Evolutionary conservation across 164 flowering plant genomes (phyloP).

Genomic region (Cinnamomum chago): DNA sequence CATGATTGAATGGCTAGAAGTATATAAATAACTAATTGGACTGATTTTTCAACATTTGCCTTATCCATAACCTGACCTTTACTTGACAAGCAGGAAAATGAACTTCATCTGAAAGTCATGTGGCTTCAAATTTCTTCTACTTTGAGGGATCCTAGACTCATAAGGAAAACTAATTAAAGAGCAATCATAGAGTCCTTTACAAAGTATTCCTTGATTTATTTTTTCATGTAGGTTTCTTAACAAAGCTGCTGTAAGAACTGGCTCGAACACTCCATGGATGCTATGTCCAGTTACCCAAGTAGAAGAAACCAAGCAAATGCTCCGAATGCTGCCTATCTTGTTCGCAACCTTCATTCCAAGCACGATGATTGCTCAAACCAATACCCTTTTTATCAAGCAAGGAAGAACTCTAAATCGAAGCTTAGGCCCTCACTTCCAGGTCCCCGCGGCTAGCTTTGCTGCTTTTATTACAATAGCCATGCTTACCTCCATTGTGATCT

Average conservation of each 20-base stretch:
- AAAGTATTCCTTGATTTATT: background rate
- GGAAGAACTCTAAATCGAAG: constrained; percentile 32
- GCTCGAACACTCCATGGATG: constrained; percentile 26
- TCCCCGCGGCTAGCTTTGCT: constrained; percentile 60
- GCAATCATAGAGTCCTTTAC: too few relatives aligned
- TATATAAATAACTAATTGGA: too few relatives aligned
- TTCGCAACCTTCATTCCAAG: constrained; percentile 35
- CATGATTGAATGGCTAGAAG: too few relatives aligned
- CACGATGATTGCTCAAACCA: constrained; percentile 30
- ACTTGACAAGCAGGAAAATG: too few relatives aligned
- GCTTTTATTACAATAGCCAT: constrained; percentile 50
- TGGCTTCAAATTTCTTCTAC: too few relatives aligned
- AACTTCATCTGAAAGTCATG: too few relatives aligned
- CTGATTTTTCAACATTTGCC: too few relatives aligned
- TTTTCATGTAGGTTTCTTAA: constrained; percentile 27
- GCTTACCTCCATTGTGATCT: constrained; percentile 39
- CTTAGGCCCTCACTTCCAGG: constrained; percentile 38
- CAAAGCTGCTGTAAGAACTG: constrained; percentile 36
- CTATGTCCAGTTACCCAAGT: constrained; percentile 45
- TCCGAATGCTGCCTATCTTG: constrained; percentile 38
- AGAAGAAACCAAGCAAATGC: constrained; percentile 44
- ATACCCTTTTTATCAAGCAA: constrained; percentile 45
- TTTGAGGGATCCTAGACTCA: too few relatives aligned
- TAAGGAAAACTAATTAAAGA: too few relatives aligned
- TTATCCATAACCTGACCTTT: too few relatives aligned